Evolutionary conservation across 2,329 filamentous ascomycete species (phyloP).

Genomic region (Byssoonygena ceratinophila): DNA sequence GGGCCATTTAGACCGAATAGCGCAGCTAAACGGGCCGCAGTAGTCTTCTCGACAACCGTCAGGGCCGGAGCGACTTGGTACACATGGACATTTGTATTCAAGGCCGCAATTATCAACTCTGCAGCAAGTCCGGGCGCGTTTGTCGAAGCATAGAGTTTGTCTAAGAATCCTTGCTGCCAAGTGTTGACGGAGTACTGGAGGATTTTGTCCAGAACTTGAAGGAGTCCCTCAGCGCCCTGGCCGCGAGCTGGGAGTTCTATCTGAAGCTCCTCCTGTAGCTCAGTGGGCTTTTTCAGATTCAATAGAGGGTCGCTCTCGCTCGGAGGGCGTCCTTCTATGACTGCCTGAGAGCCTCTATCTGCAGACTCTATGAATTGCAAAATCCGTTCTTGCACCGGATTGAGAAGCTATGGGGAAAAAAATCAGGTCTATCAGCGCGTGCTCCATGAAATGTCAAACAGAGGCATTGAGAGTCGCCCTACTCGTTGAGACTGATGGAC

Average conservation of each 20-base stretch:
- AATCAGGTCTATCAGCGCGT: not conserved
- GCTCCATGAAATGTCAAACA: not conserved
- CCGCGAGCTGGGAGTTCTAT: constrained; percentile 46
- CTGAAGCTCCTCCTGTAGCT: constrained; percentile 46
- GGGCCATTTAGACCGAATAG: constrained; percentile 67
- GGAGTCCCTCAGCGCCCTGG: constrained; percentile 60
- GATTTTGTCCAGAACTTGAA: constrained; percentile 59
- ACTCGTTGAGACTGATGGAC: too few relatives aligned
- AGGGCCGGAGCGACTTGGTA: constrained; percentile 88
- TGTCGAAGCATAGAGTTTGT: constrained; percentile 87
- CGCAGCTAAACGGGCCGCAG: constrained; percentile 58
- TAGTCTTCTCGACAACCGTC: constrained; percentile 77
- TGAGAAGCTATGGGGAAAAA: constrained; percentile 27
- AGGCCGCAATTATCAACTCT: constrained; percentile 68
- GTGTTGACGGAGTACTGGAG: constrained; percentile 88
- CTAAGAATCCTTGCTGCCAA: constrained; percentile 94
- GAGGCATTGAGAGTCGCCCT: too few relatives aligned
- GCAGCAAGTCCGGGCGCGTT: constrained; percentile 77
- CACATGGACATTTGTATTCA: constrained; percentile 93
- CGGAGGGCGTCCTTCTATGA: constrained; percentile 32
- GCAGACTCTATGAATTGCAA: constrained; percentile 38
- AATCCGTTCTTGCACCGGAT: constrained; percentile 35
- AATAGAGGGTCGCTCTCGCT: constrained; percentile 57
- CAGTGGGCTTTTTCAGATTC: constrained; percentile 50
- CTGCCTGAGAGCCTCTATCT: constrained; percentile 24